phyloP scores from a whole-genome alignment of 2,329 filamentous ascomycete genomes.

The Fusarium sp. region DNA sequence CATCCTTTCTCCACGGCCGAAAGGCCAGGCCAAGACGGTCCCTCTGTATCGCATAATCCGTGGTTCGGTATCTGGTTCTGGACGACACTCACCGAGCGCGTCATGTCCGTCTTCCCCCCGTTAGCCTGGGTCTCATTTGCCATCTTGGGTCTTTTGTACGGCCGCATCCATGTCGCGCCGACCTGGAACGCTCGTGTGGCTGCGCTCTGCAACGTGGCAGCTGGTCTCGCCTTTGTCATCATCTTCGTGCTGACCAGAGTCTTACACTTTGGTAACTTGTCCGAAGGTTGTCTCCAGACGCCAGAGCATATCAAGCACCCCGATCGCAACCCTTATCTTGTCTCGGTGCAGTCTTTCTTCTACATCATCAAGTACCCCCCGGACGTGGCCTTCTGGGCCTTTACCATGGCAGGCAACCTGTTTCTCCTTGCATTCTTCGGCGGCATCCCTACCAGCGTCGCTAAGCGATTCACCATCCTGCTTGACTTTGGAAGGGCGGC shows the following conservation, averaged over 20 bases:
- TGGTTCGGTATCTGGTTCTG: constrained; percentile 57
- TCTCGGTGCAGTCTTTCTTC: constrained; percentile 56
- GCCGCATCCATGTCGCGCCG: constrained; percentile 51
- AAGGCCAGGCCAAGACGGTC: neutral
- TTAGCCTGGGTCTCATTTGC: constrained; percentile 61
- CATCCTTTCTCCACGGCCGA: neutral
- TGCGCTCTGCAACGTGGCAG: constrained; percentile 44
- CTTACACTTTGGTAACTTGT: constrained; percentile 57
- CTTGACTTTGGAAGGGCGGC: constrained; percentile 59
- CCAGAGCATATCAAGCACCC: constrained; percentile 50
- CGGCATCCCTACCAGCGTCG: constrained; percentile 47
- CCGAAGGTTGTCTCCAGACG: constrained; percentile 55
- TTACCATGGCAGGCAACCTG: constrained; percentile 54
- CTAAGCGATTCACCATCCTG: constrained; percentile 50
- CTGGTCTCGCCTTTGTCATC: constrained; percentile 47
- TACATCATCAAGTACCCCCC: constrained; percentile 61
- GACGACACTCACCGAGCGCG: constrained; percentile 41
- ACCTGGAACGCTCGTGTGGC: constrained; percentile 47
- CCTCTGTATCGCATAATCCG: constrained; percentile 35
- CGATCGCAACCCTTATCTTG: constrained; percentile 55
- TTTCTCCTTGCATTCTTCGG: constrained; percentile 54
- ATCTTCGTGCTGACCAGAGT: constrained; percentile 57
- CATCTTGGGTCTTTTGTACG: constrained; percentile 57
- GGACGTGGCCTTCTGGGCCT: constrained; percentile 58
- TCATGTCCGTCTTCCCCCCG: constrained; percentile 57